phyloP scores from a whole-genome alignment of 2,329 filamentous ascomycete species.

The Dendryphion nanum region DNA sequence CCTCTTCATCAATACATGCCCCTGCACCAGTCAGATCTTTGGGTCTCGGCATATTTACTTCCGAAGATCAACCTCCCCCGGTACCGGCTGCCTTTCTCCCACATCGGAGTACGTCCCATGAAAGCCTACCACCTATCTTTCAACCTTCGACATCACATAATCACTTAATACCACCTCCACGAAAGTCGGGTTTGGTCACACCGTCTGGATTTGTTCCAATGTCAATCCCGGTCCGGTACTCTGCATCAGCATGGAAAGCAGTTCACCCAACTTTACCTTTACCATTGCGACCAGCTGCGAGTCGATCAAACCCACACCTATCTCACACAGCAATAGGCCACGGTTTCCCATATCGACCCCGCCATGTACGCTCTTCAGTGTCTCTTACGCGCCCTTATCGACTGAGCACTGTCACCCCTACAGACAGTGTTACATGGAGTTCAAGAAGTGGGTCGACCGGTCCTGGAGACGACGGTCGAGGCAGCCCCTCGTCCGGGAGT shows the following conservation, averaged over 20 bases:
- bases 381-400: constrained; percentile 31
- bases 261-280: constrained; percentile 25
- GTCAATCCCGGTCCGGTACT: constrained; percentile 25
- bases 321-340: constrained; percentile 7
- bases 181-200: constrained; percentile 14
- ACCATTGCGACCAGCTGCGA: constrained; percentile 12
- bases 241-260: constrained; percentile 33
- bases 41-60: constrained; percentile 27
- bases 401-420: constrained; percentile 20
- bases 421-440: constrained; percentile 18
- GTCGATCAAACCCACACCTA: constrained; percentile 20
- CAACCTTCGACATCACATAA: constrained; percentile 13
- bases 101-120: constrained; percentile 11
- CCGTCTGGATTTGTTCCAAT: constrained; percentile 20
- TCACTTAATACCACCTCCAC: constrained; percentile 15
- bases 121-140: constrained; percentile 12
- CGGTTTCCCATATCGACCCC: constrained; percentile 17
- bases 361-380: constrained; percentile 25
- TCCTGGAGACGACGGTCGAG: constrained; percentile 9
- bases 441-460: constrained; percentile 20
- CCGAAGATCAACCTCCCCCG: constrained; percentile 26
- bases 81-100: constrained; percentile 22
- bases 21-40: constrained; percentile 18
- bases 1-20: constrained; percentile 17
- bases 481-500: constrained; percentile 5